phyloP scores from a whole-genome alignment of 805 yeast species.

The Teunomyces atbi region DNA sequence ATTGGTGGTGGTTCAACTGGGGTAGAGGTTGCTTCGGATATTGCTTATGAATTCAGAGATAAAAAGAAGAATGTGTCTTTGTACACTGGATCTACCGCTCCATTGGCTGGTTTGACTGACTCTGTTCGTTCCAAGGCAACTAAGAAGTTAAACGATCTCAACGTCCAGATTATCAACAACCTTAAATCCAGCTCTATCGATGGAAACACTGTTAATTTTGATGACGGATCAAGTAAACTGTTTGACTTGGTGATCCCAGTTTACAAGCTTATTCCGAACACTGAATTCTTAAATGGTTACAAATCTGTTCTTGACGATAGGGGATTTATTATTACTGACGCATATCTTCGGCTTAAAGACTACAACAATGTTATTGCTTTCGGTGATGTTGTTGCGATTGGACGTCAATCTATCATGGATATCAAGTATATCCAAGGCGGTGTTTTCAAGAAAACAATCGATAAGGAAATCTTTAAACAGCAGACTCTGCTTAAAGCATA shows the following conservation, averaged over 20 bases:
- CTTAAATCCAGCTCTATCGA: slow-evolving; percentile 6
- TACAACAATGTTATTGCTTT: slow-evolving; percentile 28
- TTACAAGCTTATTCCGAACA: slow-evolving; percentile 27
- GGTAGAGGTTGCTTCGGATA: slow-evolving; percentile 39
- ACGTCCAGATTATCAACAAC: slow-evolving; percentile 25
- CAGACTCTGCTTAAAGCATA: slow-evolving; percentile 13
- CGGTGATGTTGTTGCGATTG: slow-evolving; percentile 33
- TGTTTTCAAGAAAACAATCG: slow-evolving; percentile 13
- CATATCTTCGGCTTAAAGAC: slow-evolving; percentile 22
- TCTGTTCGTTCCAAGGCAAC: slow-evolving; percentile 13
- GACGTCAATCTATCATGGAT: slow-evolving; percentile 24
- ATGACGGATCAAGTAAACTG: slow-evolving; percentile 14
- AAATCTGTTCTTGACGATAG: slow-evolving; percentile 17
- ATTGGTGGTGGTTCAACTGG: slow-evolving; percentile 38
- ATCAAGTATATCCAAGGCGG: slow-evolving; percentile 20
- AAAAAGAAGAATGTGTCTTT: slow-evolving; percentile 20
- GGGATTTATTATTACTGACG: slow-evolving; percentile 31
- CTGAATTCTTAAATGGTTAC: slow-evolving; percentile 25
- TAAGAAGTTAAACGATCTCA: slow-evolving; percentile 14
- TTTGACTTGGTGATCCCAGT: slow-evolving; percentile 33
- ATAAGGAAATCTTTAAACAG: slow-evolving; percentile 14
- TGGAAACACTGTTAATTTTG: slow-evolving; percentile 13
- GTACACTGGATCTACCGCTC: slow-evolving; percentile 23
- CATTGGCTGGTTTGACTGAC: slow-evolving; percentile 16
- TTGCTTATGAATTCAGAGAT: slow-evolving; percentile 20